These are phyloP conservation scores for Boletus subcaerulescens DNA, from an alignment of 768 basidiomycete genomes.

Conservation along the genomic window DNA sequence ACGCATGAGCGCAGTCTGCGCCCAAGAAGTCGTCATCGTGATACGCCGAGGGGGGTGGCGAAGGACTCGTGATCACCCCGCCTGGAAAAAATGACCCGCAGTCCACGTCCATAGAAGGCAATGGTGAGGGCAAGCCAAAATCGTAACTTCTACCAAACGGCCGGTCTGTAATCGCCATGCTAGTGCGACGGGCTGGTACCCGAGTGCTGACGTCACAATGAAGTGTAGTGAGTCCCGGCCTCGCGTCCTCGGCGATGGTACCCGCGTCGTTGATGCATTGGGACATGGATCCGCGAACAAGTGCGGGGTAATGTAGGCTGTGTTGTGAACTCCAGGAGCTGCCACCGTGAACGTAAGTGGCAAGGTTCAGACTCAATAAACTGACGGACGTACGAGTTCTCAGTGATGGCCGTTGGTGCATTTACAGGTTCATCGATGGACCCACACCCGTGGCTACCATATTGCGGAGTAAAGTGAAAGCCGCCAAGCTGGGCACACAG, in stretches of 20 bases:
- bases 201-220: conserved; percentile 23
- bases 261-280: conserved; percentile 9
- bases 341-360: conserved; percentile 26
- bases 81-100: conserved; percentile 10
- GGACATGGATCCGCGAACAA: conserved; percentile 20
- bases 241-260: conserved; percentile 25
- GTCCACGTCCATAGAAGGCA: conserved; percentile 15
- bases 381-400: conserved; percentile 23
- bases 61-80: conserved; percentile 18
- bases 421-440: conserved; percentile 20
- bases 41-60: conserved; percentile 23
- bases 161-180: conserved; percentile 11
- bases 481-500: conserved; percentile 23
- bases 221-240: conserved; percentile 12
- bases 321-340: conserved; percentile 24
- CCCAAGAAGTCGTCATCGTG: conserved; percentile 20
- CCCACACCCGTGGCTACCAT: conserved; percentile 10
- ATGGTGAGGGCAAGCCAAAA: conserved; percentile 8
- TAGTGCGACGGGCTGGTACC: conserved; percentile 15
- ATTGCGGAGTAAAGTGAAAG: conserved; percentile 25
- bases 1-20: conserved; percentile 14
- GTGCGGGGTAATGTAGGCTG: conserved; percentile 27
- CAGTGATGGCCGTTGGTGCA: conserved; percentile 26
- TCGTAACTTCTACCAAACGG: conserved; percentile 8
- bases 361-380: conserved; percentile 6